Evolutionary conservation across 2,329 filamentous ascomycete species (phyloP).

Genomic region (Aspergillus arachidicola): DNA sequence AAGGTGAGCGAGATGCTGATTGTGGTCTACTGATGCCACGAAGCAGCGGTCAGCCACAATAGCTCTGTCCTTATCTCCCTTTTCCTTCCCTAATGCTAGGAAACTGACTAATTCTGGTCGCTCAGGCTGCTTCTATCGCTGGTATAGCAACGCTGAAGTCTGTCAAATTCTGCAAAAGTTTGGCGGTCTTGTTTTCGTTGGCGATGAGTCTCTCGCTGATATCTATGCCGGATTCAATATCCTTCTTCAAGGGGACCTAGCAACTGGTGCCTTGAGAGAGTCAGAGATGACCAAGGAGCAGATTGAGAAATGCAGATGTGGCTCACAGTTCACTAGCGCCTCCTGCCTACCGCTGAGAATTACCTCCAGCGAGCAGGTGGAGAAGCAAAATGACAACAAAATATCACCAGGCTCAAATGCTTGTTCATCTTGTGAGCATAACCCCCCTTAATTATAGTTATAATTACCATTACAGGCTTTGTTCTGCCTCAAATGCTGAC

Average conservation of each 20-base stretch:
- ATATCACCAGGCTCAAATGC: conserved; percentile 18
- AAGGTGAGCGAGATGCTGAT: conserved; percentile 28
- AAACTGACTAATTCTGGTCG: conserved; percentile 12
- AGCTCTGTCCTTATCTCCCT: neutral
- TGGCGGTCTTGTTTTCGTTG: conserved; percentile 45
- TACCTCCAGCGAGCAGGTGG: conserved; percentile 30
- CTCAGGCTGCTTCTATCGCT: conserved; percentile 46
- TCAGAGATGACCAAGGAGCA: conserved; percentile 41
- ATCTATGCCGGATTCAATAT: conserved; percentile 51
- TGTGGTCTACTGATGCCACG: neutral
- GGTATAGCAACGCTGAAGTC: conserved; percentile 46
- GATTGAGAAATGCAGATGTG: conserved; percentile 39
- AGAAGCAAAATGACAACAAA: conserved; percentile 12
- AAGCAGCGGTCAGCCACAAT: neutral
- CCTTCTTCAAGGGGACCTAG: conserved; percentile 45
- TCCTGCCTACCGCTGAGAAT: conserved; percentile 33
- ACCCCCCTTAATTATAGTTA: neutral
- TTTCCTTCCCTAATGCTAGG: neutral
- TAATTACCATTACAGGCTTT: neutral
- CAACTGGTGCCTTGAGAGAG: conserved; percentile 41
- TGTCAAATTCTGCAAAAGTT: conserved; percentile 50
- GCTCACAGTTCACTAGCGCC: conserved; percentile 42
- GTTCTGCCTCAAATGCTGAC: conserved; percentile 5
- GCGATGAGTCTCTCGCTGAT: conserved; percentile 42
- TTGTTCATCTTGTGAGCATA: conserved; percentile 25